Percentiles rank a stretch among this genome's conserved stretches.
These are phyloP conservation scores for Gymnopus androsaceus DNA, from an alignment of 1,284 basidiomycete species.

Conservation along the genomic window DNA sequence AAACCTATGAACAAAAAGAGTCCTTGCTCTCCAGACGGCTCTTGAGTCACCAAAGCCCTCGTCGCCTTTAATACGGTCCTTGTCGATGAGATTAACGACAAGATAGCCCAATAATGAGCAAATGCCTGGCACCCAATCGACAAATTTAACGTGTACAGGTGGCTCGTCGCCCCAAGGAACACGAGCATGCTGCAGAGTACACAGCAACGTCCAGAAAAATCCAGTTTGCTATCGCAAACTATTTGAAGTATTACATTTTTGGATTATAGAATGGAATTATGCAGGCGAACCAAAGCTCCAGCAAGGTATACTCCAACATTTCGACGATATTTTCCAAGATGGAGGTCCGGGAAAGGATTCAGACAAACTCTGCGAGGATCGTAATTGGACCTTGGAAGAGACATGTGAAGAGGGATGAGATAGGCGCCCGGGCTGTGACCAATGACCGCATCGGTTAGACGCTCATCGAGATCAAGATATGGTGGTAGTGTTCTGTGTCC, in stretches of 20 bases:
- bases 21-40: conserved; percentile 88
- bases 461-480: too few species aligned
- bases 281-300: conserved; percentile 84
- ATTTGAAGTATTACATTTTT: conserved; percentile 1
- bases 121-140: conserved; percentile 95
- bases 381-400: conserved; percentile 15
- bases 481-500: too few species aligned
- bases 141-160: conserved; percentile 88
- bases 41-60: conserved; percentile 79
- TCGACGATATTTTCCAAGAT: conserved; percentile 58
- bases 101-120: conserved; percentile 94
- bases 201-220: conserved; percentile 94
- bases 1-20: conserved; percentile 94
- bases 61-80: conserved; percentile 84
- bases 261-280: background rate
- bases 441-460: too few species aligned
- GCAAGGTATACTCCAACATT: conserved; percentile 89
- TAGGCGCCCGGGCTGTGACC: too few species aligned
- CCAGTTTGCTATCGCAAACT: conserved; percentile 96
- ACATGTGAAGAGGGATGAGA: too few species aligned
- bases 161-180: conserved; percentile 70
- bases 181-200: conserved; percentile 80
- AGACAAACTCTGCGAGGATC: conserved; percentile 18
- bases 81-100: conserved; percentile 93
- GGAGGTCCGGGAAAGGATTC: conserved; percentile 16